A percentile compares a stretch with the other conserved stretches of the same genome.
Evolutionary conservation across 331 rosid species (phyloP).

Genomic region (Acacia pycnantha): DNA sequence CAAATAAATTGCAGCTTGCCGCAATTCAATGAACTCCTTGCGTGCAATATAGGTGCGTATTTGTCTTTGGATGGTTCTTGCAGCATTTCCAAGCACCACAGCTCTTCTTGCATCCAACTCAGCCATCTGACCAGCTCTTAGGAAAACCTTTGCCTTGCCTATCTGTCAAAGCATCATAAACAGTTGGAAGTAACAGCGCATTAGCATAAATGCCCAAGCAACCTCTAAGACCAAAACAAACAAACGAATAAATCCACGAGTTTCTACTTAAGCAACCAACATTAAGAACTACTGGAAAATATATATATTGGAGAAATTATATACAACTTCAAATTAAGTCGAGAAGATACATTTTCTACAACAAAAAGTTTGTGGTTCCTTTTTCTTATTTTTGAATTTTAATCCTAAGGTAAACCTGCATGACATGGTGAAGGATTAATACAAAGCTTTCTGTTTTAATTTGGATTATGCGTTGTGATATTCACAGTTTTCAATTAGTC

Average conservation of each 20-base stretch:
- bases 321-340: not conserved
- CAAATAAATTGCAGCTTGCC: constrained; percentile 63
- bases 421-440: not conserved
- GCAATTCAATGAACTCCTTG: constrained; percentile 60
- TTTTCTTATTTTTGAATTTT: not conserved
- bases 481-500: not conserved
- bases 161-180: constrained; percentile 57
- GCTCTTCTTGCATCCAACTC: constrained; percentile 80
- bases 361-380: not conserved
- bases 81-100: constrained; percentile 79
- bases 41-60: constrained; percentile 67
- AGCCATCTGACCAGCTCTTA: constrained; percentile 86
- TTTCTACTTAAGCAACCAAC: not conserved
- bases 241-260: not conserved
- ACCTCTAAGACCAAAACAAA: not conserved
- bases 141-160: constrained; percentile 69
- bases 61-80: constrained; percentile 71
- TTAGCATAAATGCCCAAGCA: not conserved
- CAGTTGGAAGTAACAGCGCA: constrained; percentile 1
- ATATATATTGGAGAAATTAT: not conserved
- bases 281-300: not conserved
- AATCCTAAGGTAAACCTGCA: not conserved
- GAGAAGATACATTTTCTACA: not conserved
- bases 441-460: not conserved
- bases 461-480: not conserved